Evolutionary conservation across 768 basidiomycete genomes (phyloP), one percentile per base, ranked within the genome.

Genomic region (Russula vinacea): DNA sequence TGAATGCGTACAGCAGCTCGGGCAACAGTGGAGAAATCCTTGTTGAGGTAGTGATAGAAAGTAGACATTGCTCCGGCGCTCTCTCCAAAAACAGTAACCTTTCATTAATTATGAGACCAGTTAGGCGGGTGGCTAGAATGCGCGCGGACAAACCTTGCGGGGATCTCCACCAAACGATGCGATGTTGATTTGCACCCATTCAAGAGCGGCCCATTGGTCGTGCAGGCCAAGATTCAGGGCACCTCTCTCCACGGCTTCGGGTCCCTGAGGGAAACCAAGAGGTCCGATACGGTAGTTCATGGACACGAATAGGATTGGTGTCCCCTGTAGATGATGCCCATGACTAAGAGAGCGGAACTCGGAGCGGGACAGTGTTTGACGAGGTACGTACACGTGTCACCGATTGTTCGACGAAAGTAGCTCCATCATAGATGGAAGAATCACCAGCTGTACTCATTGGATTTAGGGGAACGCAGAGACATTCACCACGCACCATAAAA

Each of bases 271-370:
- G 60, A 79, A 84, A 0, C 83, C 84, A 14, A 83, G 75, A 5
- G 79, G 76, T 6, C 78, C 79, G 19, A 84, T 67, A 42, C 84
- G 76, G 67, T 84, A 84, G 68, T 83, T 81, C 67, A 82, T 67
- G 45, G 75, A 78, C 42, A 81, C 83, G 67, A 77, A 80, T 51
- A 85, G 73, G 44, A 83, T 70, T 24, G 66, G 66, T 3, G 66
- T 67, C 32, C 63, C 66, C 66, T 67, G 45, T 29, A 16, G 49
- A 24, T 33, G 5, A 44, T 37, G 5, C 3, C 22, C 9, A 16
- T 56, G 14, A 16, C 11, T 45, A 50, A 55, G 16, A 37, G 3
- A 33, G 44, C 14, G 32, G n/a, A 11, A 29, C 29, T 29, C 29
- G 29, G 5, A 33, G n/a, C 10, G 5, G 10, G 14, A 17, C 33